Evolutionary conservation across 768 basidiomycete species (phyloP), one percentile per base, ranked within the genome.

Genomic region (Pleurotus giganteus): DNA sequence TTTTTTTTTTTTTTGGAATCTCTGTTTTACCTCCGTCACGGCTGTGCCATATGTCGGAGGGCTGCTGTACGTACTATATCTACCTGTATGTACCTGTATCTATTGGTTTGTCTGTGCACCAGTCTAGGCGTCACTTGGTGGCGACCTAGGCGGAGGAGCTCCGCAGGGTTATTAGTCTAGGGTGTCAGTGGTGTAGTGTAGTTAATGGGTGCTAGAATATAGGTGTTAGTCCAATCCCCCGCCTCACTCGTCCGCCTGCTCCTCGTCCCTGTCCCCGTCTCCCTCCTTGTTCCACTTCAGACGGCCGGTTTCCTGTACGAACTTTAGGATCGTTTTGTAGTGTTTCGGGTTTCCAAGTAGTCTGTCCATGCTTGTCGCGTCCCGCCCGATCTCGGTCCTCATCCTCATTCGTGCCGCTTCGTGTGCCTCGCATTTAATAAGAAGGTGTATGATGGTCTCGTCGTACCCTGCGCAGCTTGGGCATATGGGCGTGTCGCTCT

Each of bases 361-460:
- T 1, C 21, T 27, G 27, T 45, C 36, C n/a, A 28, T 15, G 15
- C 26, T 28, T 37, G 17, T 29, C 31, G 31, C 32, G 9, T 36
- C 39, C 7, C 27, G 12, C 5, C 55, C 55, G 13, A 51, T 29
- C 27, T 26, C 51, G 8, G 15, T n/a, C 5, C 9, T 31, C 19
- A 52, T 31, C 32, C 19, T n/a, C 21, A 11, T 12, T 37, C 50
- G 31, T n/a, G 31, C 50, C 13, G 32, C 23, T 23, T 11, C 6
- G 31, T 53, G 28, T 31, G 29, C n/a, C 2, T 45, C 27, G 27
- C 56, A 57, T 11, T 45, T 7, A 3, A 36, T 32, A 9, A 57
- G 57, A 28, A 36, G 55, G 28, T 58, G 57, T 9, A 26, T 13
- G 8, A 54, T 45, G 31, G 57, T 54, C 37, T 58, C 57, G 17